Percentiles rank a stretch among this genome's conserved stretches.
Conservation (phyloP, 495 filamentous ascomycete species). For the Xanthoparmelia taractica region DNA sequence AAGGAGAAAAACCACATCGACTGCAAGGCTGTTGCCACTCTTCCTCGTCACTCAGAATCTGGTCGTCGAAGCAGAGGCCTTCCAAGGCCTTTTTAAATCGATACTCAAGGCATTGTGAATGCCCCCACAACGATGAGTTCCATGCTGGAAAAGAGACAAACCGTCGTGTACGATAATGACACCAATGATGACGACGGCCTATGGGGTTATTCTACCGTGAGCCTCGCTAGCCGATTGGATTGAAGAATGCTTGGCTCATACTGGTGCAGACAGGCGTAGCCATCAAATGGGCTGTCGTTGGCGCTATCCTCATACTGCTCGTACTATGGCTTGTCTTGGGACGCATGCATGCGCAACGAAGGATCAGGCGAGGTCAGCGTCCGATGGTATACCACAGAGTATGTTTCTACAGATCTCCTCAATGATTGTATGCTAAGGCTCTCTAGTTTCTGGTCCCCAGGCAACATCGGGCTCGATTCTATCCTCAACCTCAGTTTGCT, state of each 20-base stretch:
- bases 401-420: conserved; percentile 23
- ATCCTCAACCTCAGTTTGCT: conserved; percentile 37
- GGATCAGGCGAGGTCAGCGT: conserved; percentile 51
- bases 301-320: conserved; percentile 42
- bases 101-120: background rate
- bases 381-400: conserved; percentile 65
- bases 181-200: conserved; percentile 9
- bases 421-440: conserved; percentile 8
- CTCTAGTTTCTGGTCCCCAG: conserved; percentile 57
- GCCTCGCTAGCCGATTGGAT: background rate
- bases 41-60: background rate
- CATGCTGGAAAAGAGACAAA: conserved; percentile 16
- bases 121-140: background rate
- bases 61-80: background rate
- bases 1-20: background rate
- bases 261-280: conserved; percentile 46
- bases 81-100: background rate
- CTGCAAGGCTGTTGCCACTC: background rate
- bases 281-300: conserved; percentile 62
- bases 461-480: conserved; percentile 43
- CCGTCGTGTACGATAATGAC: background rate
- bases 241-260: background rate
- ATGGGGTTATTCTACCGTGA: conserved; percentile 18
- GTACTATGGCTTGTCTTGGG: conserved; percentile 52
- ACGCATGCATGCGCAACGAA: conserved; percentile 55